phyloP scores from a whole-genome alignment of 2,329 filamentous ascomycete genomes.

The Exserohilum turcica region DNA sequence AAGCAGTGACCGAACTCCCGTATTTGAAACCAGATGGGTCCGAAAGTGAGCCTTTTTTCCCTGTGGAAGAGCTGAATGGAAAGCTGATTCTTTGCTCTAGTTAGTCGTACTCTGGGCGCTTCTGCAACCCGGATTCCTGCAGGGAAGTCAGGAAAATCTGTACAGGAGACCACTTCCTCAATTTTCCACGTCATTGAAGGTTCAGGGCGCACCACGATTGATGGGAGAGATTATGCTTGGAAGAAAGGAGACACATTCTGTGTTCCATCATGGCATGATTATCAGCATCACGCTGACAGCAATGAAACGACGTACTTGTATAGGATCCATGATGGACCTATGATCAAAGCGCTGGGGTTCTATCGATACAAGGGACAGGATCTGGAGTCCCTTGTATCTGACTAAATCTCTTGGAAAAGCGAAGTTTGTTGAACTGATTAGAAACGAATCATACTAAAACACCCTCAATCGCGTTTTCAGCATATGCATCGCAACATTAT shows the following conservation, averaged over 20 bases:
- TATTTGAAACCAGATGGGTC: neutral
- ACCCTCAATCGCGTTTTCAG: too few species aligned
- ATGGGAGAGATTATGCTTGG: conserved; percentile 50
- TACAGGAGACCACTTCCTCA: conserved; percentile 58
- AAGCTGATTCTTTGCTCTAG: conserved; percentile 29
- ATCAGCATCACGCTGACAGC: conserved; percentile 54
- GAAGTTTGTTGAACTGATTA: too few species aligned
- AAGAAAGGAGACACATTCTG: conserved; percentile 61
- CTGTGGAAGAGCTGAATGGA: neutral
- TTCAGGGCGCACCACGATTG: conserved; percentile 50
- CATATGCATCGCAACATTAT: too few species aligned
- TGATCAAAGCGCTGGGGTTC: conserved; percentile 59
- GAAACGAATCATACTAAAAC: too few species aligned
- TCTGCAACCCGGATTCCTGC: conserved; percentile 54
- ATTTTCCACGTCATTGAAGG: conserved; percentile 61
- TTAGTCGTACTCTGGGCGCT: conserved; percentile 56
- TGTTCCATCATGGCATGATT: conserved; percentile 58
- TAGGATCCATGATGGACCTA: conserved; percentile 61
- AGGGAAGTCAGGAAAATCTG: conserved; percentile 43
- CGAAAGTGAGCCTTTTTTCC: neutral
- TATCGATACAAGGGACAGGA: conserved; percentile 52
- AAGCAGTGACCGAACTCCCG: neutral
- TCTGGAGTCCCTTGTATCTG: conserved; percentile 47
- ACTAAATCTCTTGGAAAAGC: neutral
- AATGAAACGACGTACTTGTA: conserved; percentile 55